Evolutionary conservation across 305 asterid species (phyloP).

Genomic region (Vinca major): DNA sequence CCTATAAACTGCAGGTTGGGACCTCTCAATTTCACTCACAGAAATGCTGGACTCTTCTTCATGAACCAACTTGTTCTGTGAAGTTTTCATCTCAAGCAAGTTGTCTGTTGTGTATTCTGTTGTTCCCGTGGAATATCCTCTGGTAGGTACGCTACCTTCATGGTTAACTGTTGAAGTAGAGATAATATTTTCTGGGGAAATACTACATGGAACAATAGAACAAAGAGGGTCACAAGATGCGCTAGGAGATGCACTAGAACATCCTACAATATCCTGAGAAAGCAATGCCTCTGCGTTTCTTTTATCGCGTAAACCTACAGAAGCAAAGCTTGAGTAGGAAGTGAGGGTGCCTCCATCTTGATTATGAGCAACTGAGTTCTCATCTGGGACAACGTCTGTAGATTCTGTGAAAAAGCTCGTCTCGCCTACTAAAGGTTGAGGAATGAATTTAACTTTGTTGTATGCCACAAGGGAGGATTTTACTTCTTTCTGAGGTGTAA

Average conservation of each 20-base stretch:
- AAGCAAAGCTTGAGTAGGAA: conserved; percentile 51
- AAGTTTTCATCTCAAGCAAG: conserved; percentile 21
- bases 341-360: conserved; percentile 29
- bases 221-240: conserved; percentile 51
- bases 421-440: conserved; percentile 48
- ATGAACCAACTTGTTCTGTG: conserved; percentile 22
- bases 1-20: conserved; percentile 31
- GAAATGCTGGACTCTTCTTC: conserved; percentile 22
- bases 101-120: conserved; percentile 24
- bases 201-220: conserved; percentile 77
- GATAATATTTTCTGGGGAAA: conserved; percentile 41
- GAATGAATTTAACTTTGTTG: conserved; percentile 21
- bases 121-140: conserved; percentile 12
- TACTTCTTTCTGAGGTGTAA: conserved; percentile 35
- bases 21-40: conserved; percentile 26
- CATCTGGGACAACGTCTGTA: conserved; percentile 53
- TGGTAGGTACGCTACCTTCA: conserved; percentile 16
- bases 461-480: conserved; percentile 19
- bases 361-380: conserved; percentile 44
- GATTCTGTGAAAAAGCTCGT: conserved; percentile 79
- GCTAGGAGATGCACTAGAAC: conserved; percentile 35
- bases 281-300: conserved; percentile 26
- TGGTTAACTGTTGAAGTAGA: conserved; percentile 30
- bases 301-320: conserved; percentile 31
- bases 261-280: conserved; percentile 48